Evolutionary conservation across 202 grass and related monocot genomes (phyloP).

Genomic region (Brachypodium distachyon): DNA sequence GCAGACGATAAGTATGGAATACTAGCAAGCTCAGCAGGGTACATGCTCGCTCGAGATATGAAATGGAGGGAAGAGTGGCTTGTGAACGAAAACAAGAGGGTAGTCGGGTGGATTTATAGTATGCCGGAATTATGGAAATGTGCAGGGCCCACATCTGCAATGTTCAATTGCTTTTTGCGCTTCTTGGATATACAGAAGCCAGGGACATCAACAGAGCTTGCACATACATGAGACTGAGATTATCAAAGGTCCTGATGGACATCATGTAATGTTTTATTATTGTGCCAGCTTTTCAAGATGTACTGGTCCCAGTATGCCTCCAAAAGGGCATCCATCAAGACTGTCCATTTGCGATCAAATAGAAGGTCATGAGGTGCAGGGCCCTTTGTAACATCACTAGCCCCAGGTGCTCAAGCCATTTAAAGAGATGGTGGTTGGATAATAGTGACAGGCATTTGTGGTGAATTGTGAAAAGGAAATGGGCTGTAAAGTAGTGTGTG

Average conservation of each 20-base stretch:
- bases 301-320: constrained; percentile 33
- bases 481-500: background rate
- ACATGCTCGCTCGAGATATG: constrained; percentile 42
- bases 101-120: constrained; percentile 65
- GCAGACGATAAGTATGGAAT: constrained; percentile 49
- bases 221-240: constrained; percentile 14
- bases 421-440: constrained; percentile 41
- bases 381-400: constrained; percentile 27
- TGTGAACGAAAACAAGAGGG: constrained; percentile 34
- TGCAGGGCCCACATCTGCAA: constrained; percentile 17
- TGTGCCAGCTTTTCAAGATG: constrained; percentile 18
- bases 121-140: constrained; percentile 26
- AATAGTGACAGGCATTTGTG: constrained; percentile 69
- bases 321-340: constrained; percentile 42
- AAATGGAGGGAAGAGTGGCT: constrained; percentile 10
- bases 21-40: constrained; percentile 68
- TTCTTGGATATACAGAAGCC: constrained; percentile 23
- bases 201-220: constrained; percentile 11
- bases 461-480: constrained; percentile 28
- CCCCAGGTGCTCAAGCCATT: constrained; percentile 69
- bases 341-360: constrained; percentile 38
- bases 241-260: constrained; percentile 19
- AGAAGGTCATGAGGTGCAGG: constrained; percentile 20
- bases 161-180: background rate
- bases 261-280: constrained; percentile 36